Conservation (phyloP, 2,329 filamentous ascomycete species). For the Cladosporium phlei region DNA sequence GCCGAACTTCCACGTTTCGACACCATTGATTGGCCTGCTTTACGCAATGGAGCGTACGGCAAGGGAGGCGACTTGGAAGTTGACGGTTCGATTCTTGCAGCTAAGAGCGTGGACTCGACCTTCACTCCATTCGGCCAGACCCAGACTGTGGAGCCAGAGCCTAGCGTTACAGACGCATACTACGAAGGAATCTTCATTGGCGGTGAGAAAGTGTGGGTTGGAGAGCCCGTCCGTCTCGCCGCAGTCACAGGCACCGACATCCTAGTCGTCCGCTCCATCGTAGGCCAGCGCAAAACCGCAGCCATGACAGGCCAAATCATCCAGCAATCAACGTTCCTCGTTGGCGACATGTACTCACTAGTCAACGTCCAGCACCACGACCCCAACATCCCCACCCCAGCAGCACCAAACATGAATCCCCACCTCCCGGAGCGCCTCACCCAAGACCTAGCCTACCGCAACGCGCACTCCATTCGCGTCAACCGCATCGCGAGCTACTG, state of each 20-base stretch:
- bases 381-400: slow-evolving; percentile 32
- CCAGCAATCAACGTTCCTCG: slow-evolving; percentile 34
- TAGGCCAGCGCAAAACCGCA: slow-evolving; percentile 32
- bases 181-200: slow-evolving; percentile 55
- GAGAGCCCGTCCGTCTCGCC: slow-evolving; percentile 53
- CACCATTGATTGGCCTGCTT: slow-evolving; percentile 47
- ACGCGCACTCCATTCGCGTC: slow-evolving; percentile 38
- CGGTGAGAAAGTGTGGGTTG: slow-evolving; percentile 56
- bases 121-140: slow-evolving; percentile 51
- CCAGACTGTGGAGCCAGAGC: slow-evolving; percentile 35
- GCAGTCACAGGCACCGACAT: slow-evolving; percentile 44
- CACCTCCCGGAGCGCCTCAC: slow-evolving; percentile 49
- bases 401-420: slow-evolving; percentile 29
- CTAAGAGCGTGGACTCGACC: slow-evolving; percentile 51
- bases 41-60: slow-evolving; percentile 40
- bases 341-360: slow-evolving; percentile 52
- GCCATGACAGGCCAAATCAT: slow-evolving; percentile 20
- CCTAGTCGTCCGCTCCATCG: slow-evolving; percentile 43
- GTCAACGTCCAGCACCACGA: slow-evolving; percentile 36
- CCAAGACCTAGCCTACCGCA: slow-evolving; percentile 48
- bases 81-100: slow-evolving; percentile 55
- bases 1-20: slow-evolving; percentile 40
- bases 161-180: slow-evolving; percentile 38
- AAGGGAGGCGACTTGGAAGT: slow-evolving; percentile 47
- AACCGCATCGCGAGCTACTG: slow-evolving; percentile 37